Evolutionary conservation across 768 basidiomycete genomes (phyloP).

Genomic region (Amyloporia xantha): DNA sequence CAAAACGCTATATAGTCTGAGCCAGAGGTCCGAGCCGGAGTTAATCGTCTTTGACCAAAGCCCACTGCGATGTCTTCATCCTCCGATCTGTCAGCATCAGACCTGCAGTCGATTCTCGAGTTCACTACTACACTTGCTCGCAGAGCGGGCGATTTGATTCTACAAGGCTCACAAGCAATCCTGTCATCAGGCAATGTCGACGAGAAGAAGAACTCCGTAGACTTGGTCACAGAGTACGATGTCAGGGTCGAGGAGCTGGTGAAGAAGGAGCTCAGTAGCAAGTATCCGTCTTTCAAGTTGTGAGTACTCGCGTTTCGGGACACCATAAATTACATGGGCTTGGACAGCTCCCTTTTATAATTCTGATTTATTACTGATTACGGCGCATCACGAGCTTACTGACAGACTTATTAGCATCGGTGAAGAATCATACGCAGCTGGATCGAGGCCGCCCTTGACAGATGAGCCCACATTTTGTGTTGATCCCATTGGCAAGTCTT

Average conservation of each 20-base stretch:
- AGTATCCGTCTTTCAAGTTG: conserved; percentile 80
- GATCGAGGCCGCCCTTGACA: conserved; percentile 61
- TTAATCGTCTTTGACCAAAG: too few species aligned
- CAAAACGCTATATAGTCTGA: too few species aligned
- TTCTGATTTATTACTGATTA: too few species aligned
- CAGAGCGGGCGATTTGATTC: conserved; percentile 67
- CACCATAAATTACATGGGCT: not conserved
- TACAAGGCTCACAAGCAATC: conserved; percentile 73
- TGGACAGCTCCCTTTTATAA: too few species aligned
- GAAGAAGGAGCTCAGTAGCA: conserved; percentile 51
- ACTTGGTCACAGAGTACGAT: conserved; percentile 94
- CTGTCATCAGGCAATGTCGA: conserved; percentile 47
- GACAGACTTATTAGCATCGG: conserved; percentile 57
- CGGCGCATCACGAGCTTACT: not conserved
- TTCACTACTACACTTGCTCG: conserved; percentile 71
- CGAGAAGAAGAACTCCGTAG: conserved; percentile 92
- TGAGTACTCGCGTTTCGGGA: conserved; percentile 35
- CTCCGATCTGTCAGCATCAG: conserved; percentile 26
- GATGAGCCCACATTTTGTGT: conserved; percentile 94
- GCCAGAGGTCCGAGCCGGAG: too few species aligned
- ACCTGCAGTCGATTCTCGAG: conserved; percentile 54
- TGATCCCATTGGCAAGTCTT: conserved; percentile 76
- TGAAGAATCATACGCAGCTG: conserved; percentile 86
- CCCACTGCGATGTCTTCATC: not conserved
- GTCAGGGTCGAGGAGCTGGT: conserved; percentile 86